Evolutionary conservation across 139 green algal species (phyloP).

Genomic region (Chlamydomonas sp.): DNA sequence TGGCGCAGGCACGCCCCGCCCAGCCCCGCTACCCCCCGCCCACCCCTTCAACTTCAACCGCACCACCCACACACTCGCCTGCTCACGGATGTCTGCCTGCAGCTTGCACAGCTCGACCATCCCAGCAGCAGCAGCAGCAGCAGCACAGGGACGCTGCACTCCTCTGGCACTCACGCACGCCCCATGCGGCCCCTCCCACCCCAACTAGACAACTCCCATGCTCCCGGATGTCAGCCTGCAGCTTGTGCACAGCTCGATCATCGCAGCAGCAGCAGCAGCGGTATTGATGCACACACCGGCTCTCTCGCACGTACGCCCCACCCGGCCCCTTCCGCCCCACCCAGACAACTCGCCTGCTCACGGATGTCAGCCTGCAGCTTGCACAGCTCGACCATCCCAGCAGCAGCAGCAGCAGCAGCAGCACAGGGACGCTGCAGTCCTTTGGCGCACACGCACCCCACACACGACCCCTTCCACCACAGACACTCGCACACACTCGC

Average conservation of each 20-base stretch:
- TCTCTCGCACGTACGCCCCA: too few species aligned
- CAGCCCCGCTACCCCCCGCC: too few species aligned
- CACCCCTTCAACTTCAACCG: too few species aligned
- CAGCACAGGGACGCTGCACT: too few species aligned
- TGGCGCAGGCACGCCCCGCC: too few species aligned
- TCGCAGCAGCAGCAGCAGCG: too few species aligned
- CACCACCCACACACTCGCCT: slow-evolving; percentile 45
- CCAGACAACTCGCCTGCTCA: neutral
- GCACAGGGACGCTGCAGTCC: too few species aligned
- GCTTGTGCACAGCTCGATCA: neutral
- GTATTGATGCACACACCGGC: too few species aligned
- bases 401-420: too few species aligned
- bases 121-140: slow-evolving; percentile 87
- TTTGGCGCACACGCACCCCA: neutral
- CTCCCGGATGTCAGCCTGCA: neutral
- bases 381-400: too few species aligned
- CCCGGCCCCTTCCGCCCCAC: neutral
- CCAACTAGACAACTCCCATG: neutral
- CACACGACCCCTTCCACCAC: neutral
- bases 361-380: neutral
- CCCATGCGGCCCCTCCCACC: neutral
- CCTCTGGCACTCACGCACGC: neutral
- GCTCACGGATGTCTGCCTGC: slow-evolving; percentile 77
- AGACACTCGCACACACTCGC: neutral
- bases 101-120: slow-evolving; percentile 91